Conservation (phyloP, 805 yeast genomes). For the Saccharomycopsis sp. region DNA sequence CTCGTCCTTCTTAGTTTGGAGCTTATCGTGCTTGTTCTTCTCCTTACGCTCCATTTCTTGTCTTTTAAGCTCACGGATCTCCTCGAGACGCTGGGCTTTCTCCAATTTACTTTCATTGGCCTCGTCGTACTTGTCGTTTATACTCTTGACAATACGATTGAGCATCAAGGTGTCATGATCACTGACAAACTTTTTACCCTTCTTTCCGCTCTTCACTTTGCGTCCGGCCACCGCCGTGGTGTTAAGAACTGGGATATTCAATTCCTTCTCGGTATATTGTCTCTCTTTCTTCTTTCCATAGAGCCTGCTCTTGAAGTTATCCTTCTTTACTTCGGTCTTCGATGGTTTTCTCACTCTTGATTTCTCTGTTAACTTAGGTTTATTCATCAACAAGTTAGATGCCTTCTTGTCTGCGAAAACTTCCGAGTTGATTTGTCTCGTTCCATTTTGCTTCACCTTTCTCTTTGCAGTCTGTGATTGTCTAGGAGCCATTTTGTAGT, state of each 20-base stretch:
- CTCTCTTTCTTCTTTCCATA: conserved; percentile 50
- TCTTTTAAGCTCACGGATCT: conserved; percentile 77
- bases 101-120: conserved; percentile 85
- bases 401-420: conserved; percentile 63
- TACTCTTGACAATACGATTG: conserved; percentile 67
- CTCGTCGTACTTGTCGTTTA: conserved; percentile 75
- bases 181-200: conserved; percentile 72
- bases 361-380: conserved; percentile 56
- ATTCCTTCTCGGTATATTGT: conserved; percentile 51
- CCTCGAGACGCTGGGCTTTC: conserved; percentile 82
- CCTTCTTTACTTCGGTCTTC: conserved; percentile 54
- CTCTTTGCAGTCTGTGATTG: conserved; percentile 58
- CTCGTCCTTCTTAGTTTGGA: conserved; percentile 74
- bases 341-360: conserved; percentile 44
- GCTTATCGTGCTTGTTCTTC: conserved; percentile 53
- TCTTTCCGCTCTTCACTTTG: conserved; percentile 70
- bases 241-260: conserved; percentile 74
- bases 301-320: conserved; percentile 54
- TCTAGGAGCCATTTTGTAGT: conserved; percentile 43
- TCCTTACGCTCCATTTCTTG: conserved; percentile 85
- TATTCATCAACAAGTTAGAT: conserved; percentile 50
- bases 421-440: conserved; percentile 57
- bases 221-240: conserved; percentile 84
- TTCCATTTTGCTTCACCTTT: conserved; percentile 43
- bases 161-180: conserved; percentile 60